Percentiles rank a stretch among this genome's conserved stretches.
These are phyloP conservation scores for Cercospora sp. DNA, from an alignment of 2,329 filamentous ascomycete genomes.

Conservation along the genomic window DNA sequence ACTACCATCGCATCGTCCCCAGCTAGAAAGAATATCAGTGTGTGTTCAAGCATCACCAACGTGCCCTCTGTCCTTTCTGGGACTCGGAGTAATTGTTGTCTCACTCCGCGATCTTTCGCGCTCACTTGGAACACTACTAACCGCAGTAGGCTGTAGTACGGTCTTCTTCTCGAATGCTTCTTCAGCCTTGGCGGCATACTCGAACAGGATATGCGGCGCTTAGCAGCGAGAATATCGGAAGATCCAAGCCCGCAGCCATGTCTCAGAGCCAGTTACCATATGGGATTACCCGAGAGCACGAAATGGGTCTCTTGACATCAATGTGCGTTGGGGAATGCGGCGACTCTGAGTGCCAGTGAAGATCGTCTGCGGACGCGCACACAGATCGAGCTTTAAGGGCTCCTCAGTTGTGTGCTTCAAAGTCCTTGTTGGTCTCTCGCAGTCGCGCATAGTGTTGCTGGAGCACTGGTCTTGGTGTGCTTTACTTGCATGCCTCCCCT, in stretches of 20 bases:
- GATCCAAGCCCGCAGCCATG: slow-evolving; percentile 1
- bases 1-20: not conserved
- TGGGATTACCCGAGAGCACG: not conserved
- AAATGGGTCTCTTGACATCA: not conserved
- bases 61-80: not conserved
- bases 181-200: slow-evolving; percentile 2
- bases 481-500: not conserved
- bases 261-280: slow-evolving; percentile 5
- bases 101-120: slow-evolving; percentile 1
- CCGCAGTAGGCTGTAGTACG: not conserved
- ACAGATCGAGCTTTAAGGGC: not conserved
- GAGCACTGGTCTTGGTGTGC: not conserved
- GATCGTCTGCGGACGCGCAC: not conserved
- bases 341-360: not conserved
- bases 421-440: not conserved
- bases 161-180: slow-evolving; percentile 3
- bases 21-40: not conserved
- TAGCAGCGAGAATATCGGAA: not conserved
- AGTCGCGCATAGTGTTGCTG: not conserved
- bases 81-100: not conserved
- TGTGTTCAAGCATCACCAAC: not conserved
- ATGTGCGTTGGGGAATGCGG: not conserved
- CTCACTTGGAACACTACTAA: not conserved
- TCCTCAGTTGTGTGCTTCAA: not conserved
- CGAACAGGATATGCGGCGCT: slow-evolving; percentile 8